Evolutionary conservation across 2,329 filamentous ascomycete species (phyloP).

Genomic region (Neofusicoccum umdonicola): DNA sequence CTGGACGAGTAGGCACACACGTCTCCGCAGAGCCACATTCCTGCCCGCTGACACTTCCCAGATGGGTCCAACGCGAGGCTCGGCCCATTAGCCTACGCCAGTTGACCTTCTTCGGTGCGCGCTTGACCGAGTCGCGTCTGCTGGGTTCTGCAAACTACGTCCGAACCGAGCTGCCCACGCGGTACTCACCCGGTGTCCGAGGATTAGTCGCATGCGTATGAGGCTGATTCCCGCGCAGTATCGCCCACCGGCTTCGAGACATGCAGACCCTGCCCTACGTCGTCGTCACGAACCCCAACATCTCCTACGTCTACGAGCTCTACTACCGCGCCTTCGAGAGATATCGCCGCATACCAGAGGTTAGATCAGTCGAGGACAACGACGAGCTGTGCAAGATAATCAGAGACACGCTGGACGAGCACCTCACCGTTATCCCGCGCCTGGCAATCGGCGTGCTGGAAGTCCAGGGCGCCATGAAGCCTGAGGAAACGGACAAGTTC

Average conservation of each 20-base stretch:
- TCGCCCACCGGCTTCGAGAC: constrained; percentile 91
- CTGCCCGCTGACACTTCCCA: constrained; percentile 37
- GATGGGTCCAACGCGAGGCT: constrained; percentile 90
- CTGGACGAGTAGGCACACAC: constrained; percentile 55
- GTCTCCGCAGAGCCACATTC: not conserved
- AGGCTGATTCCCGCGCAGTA: constrained; percentile 46
- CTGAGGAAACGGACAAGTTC: constrained; percentile 82
- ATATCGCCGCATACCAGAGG: constrained; percentile 78
- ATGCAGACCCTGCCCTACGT: constrained; percentile 96
- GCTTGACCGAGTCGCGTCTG: constrained; percentile 82
- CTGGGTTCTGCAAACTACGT: constrained; percentile 98
- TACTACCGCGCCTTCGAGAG: constrained; percentile 97
- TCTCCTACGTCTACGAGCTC: constrained; percentile 91
- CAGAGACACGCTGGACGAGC: constrained; percentile 75
- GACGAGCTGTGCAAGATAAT: constrained; percentile 81
- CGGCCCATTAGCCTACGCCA: constrained; percentile 95
- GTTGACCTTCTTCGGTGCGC: constrained; percentile 94
- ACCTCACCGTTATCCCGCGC: constrained; percentile 90
- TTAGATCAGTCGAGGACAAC: constrained; percentile 85
- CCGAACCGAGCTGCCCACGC: constrained; percentile 84
- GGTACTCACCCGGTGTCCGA: constrained; percentile 45
- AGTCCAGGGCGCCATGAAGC: constrained; percentile 76
- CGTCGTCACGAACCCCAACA: constrained; percentile 91
- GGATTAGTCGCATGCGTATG: not conserved
- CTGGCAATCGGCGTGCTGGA: constrained; percentile 93